A percentile compares a stretch with the other conserved stretches of the same genome.
Conservation (phyloP, 257 asterid genomes). For the Solanum sparsipilum region DNA sequence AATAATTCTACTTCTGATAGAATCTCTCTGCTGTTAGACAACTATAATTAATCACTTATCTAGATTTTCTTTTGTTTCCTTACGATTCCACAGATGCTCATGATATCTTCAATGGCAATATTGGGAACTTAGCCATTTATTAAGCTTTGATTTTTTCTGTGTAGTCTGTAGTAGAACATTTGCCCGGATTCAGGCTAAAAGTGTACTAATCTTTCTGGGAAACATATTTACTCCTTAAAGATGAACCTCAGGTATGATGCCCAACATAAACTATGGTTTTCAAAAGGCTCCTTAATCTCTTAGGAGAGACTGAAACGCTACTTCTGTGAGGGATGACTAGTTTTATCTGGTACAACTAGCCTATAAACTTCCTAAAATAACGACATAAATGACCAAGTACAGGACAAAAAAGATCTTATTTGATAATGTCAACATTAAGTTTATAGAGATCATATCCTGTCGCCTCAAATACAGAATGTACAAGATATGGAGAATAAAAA, state of each 20-base stretch:
- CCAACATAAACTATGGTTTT: not conserved
- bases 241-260: not conserved
- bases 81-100: not conserved
- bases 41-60: not conserved
- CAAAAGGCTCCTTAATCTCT: not conserved
- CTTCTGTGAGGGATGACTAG: not conserved
- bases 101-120: not conserved
- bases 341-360: not conserved
- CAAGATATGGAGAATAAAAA: not conserved
- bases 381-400: not conserved
- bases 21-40: not conserved
- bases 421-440: not conserved
- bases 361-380: not conserved
- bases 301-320: not conserved
- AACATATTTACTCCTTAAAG: not conserved
- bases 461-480: not conserved
- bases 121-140: not conserved
- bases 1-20: not conserved
- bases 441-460: not conserved
- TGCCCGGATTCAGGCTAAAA: not conserved
- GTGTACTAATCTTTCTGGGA: not conserved
- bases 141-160: not conserved
- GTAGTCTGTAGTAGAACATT: not conserved
- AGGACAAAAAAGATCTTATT: not conserved
- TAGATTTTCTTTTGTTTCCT: not conserved